Evolutionary conservation across 306 rosid genomes (phyloP), one percentile per base, ranked within the genome.

Genomic region (Alnus rubra): DNA sequence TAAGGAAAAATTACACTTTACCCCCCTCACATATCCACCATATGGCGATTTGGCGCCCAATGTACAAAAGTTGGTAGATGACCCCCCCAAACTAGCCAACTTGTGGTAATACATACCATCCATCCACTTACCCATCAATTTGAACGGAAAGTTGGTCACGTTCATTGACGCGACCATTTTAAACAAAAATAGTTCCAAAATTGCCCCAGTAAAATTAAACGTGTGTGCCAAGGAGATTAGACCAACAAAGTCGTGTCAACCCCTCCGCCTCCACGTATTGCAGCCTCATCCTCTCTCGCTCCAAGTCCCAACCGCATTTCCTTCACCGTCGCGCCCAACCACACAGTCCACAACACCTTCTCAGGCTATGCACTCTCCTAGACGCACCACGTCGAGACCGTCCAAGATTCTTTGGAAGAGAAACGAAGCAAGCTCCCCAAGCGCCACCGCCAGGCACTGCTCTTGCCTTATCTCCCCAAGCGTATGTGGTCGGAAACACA

Each of bases 351-450:
- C 74, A 95, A 91, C 81, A 4, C 82, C 45, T 93, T 91, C 76
- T 4, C 37, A 54, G 87, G 84, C 79, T 92, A 88, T 74, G 76
- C 77, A 39, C 76, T 89, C 28, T 71, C 88, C 3, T 93, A 97
- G 97, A 93, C 97, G 0, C 97, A 93, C 84, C 93, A 91, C 69
- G 97, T 91, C 7, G 98, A 93, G 3, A 85, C 91, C 9, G 86
- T 90, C 18, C 98, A 92, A 19, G 98, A 93, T 80, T 93, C 97
- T 2, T 74, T 86, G 14, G 98, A 93, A 15, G 98, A 93, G 85
- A 87, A 87, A 31, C 92, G 97, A 4, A 88, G 87, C 87, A 89
- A 87, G 75, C 86, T 93, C 65, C 95, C 97, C 13, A 93, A 93
- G 78, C 93, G 93, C 64, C 91, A 90, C 79, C 89, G 93, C 4